Conservation (phyloP, 2,329 filamentous ascomycete species). For the Periconia sp. region DNA sequence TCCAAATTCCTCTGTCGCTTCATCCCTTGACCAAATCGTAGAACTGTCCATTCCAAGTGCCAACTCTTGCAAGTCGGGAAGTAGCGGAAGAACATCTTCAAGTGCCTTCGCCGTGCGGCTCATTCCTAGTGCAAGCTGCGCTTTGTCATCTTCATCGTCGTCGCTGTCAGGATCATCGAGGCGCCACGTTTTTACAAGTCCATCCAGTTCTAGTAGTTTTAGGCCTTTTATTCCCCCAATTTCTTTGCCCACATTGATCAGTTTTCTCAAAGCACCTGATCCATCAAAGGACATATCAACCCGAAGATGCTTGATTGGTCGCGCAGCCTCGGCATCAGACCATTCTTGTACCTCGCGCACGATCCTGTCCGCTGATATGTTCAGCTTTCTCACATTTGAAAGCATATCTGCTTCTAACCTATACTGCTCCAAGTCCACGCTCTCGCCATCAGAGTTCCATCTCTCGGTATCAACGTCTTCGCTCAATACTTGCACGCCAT, state of each 20-base stretch:
- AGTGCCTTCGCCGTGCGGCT: constrained; percentile 1
- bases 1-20: too few relatives aligned
- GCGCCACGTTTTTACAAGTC: neutral
- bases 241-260: too few relatives aligned
- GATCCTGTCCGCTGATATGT: neutral
- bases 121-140: too few relatives aligned
- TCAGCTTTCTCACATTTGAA: neutral
- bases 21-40: too few relatives aligned
- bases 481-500: constrained; percentile 7
- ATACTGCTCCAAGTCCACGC: neutral
- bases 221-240: too few relatives aligned
- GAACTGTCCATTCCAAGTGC: constrained; percentile 7
- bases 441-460: neutral
- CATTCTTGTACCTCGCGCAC: too few relatives aligned
- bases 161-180: neutral
- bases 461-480: constrained; percentile 2
- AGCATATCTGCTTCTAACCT: neutral
- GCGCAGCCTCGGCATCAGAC: too few relatives aligned
- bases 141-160: constrained; percentile 1
- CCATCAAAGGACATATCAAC: too few relatives aligned
- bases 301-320: too few relatives aligned
- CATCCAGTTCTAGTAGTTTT: neutral
- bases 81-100: constrained; percentile 4
- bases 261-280: too few relatives aligned
- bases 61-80: constrained; percentile 7